phyloP scores from a whole-genome alignment of 257 asterid species.

The Osmanthus fragrans region DNA sequence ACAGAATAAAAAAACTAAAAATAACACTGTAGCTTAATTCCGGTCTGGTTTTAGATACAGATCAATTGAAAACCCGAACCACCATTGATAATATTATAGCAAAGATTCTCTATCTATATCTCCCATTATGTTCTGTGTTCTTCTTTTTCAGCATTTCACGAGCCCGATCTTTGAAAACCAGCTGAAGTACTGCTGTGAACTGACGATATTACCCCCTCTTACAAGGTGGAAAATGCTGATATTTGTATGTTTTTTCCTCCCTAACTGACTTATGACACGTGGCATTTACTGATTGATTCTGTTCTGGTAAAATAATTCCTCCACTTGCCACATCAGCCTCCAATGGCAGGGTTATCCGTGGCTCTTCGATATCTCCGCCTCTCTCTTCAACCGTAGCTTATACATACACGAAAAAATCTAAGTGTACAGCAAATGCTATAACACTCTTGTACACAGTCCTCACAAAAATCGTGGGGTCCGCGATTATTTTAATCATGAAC shows the following conservation, averaged over 20 bases:
- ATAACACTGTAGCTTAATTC: conserved; percentile 3
- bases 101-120: conserved; percentile 27
- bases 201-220: conserved; percentile 42
- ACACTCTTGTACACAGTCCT: too few relatives aligned
- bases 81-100: conserved; percentile 37
- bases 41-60: conserved; percentile 28
- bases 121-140: conserved; percentile 28
- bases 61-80: conserved; percentile 58
- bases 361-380: neutral
- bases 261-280: too few relatives aligned
- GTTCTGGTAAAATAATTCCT: neutral
- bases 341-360: conserved; percentile 18
- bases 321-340: conserved; percentile 29
- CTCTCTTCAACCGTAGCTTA: neutral
- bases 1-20: conserved; percentile 24
- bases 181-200: conserved; percentile 18
- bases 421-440: too few relatives aligned
- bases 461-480: too few relatives aligned
- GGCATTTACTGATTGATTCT: conserved; percentile 2
- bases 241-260: too few relatives aligned
- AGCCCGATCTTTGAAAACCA: conserved; percentile 38
- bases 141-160: conserved; percentile 16
- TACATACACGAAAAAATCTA: too few relatives aligned
- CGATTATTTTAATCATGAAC: too few relatives aligned
- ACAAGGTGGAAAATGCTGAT: neutral